A percentile compares a stretch with the other conserved stretches of the same genome.
Evolutionary conservation across 148 eudicot species (phyloP).

Genomic region (Fallopia convolvulus): DNA sequence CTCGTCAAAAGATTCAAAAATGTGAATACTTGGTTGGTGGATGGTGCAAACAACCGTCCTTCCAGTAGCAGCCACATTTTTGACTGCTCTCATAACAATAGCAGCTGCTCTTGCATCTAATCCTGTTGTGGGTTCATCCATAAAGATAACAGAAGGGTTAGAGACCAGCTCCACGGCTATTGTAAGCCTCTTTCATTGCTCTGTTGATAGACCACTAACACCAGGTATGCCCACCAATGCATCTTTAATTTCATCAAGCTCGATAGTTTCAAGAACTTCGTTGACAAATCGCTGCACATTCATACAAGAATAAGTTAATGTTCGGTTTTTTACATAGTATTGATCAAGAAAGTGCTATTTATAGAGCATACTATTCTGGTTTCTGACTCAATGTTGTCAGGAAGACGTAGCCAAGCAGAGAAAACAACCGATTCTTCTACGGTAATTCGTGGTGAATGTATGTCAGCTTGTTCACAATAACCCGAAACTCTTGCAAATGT

Average conservation of each 20-base stretch:
- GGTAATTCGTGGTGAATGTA: slow-evolving; percentile 77
- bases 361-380: slow-evolving; percentile 44
- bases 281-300: slow-evolving; percentile 51
- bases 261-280: slow-evolving; percentile 67
- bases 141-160: slow-evolving; percentile 74
- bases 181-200: slow-evolving; percentile 75
- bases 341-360: not conserved
- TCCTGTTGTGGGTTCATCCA: slow-evolving; percentile 90
- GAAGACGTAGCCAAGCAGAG: slow-evolving; percentile 83
- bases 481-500: slow-evolving; percentile 77
- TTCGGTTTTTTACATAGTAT: not conserved
- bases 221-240: slow-evolving; percentile 60
- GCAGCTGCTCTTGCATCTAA: slow-evolving; percentile 88
- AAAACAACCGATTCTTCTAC: slow-evolving; percentile 65
- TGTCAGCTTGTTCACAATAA: slow-evolving; percentile 81
- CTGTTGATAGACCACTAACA: slow-evolving; percentile 65
- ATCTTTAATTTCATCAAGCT: slow-evolving; percentile 59
- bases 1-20: slow-evolving; percentile 89
- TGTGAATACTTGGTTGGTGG: slow-evolving; percentile 88
- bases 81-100: slow-evolving; percentile 71
- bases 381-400: slow-evolving; percentile 48
- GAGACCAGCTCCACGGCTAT: slow-evolving; percentile 85
- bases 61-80: slow-evolving; percentile 64
- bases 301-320: not conserved
- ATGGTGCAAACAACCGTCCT: slow-evolving; percentile 90